phyloP scores from a whole-genome alignment of 768 basidiomycete species.

The Pleurotus ostreatus region DNA sequence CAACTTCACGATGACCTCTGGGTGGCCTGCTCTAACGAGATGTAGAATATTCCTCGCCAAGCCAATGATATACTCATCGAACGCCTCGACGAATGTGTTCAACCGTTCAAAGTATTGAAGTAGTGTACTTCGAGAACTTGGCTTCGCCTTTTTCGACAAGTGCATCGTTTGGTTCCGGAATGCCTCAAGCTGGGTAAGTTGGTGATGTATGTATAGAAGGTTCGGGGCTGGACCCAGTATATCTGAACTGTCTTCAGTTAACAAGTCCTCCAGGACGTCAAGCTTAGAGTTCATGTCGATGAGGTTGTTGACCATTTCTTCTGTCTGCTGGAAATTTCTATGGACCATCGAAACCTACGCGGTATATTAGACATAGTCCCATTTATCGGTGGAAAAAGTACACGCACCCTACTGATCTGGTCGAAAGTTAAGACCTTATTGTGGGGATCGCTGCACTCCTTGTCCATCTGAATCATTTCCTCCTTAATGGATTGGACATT shows the following conservation, averaged over 20 bases:
- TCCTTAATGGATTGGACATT: conserved; percentile 83
- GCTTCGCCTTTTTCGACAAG: conserved; percentile 81
- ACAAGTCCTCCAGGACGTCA: conserved; percentile 71
- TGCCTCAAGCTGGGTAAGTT: conserved; percentile 85
- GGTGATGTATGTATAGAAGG: conserved; percentile 86
- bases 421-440: conserved; percentile 84
- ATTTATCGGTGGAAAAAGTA: neutral
- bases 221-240: conserved; percentile 87
- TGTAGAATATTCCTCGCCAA: conserved; percentile 74
- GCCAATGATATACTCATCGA: conserved; percentile 80
- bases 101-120: conserved; percentile 82
- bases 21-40: conserved; percentile 75
- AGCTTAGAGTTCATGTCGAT: conserved; percentile 89
- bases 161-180: conserved; percentile 96
- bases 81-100: conserved; percentile 72
- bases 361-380: neutral
- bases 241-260: conserved; percentile 68
- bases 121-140: conserved; percentile 63
- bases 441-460: conserved; percentile 69
- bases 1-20: conserved; percentile 86
- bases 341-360: conserved; percentile 90
- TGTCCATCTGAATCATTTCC: conserved; percentile 79
- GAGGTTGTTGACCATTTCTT: conserved; percentile 93
- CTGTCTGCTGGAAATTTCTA: conserved; percentile 90
- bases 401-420: conserved; percentile 87